A percentile compares a stretch with the other conserved stretches of the same genome.
Evolutionary conservation across 768 basidiomycete species (phyloP).

Genomic region (Rhodotorula sphaerocarpa): DNA sequence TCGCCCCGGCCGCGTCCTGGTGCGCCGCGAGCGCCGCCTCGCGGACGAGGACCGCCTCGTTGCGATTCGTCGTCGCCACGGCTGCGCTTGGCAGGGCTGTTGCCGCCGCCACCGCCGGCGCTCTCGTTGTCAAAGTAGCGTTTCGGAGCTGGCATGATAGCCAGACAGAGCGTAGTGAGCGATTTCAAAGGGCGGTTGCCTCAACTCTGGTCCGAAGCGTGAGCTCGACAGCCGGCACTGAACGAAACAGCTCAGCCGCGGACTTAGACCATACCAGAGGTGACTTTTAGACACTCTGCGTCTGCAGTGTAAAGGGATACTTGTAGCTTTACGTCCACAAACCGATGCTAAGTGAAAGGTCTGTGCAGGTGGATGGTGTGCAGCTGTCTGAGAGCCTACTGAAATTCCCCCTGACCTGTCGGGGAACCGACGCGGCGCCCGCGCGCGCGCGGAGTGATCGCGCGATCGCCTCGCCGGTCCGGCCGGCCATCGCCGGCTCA

Average conservation of each 20-base stretch:
- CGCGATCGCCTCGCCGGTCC: too few species aligned
- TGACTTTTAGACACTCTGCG: too few species aligned
- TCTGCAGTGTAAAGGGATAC: too few species aligned
- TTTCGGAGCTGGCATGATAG: slow-evolving; percentile 16
- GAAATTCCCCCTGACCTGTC: too few species aligned
- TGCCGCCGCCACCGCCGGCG: neutral
- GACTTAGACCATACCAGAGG: too few species aligned
- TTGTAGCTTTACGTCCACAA: too few species aligned
- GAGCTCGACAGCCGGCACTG: neutral
- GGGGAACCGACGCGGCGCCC: too few species aligned
- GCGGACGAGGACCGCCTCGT: neutral
- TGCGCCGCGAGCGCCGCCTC: neutral
- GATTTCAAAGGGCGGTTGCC: neutral
- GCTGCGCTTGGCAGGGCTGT: slow-evolving; percentile 8
- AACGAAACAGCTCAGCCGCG: neutral
- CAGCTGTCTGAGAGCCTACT: too few species aligned
- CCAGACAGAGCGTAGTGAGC: neutral
- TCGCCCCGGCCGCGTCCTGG: slow-evolving; percentile 12
- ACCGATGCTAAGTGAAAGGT: too few species aligned
- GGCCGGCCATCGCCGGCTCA: too few species aligned
- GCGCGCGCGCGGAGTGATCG: too few species aligned
- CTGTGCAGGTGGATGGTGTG: too few species aligned
- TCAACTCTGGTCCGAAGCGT: neutral
- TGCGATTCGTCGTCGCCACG: slow-evolving; percentile 7
- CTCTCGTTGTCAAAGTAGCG: slow-evolving; percentile 32